Evolutionary conservation across 495 filamentous ascomycete genomes (phyloP).

Genomic region (Lepidopterella palustris): DNA sequence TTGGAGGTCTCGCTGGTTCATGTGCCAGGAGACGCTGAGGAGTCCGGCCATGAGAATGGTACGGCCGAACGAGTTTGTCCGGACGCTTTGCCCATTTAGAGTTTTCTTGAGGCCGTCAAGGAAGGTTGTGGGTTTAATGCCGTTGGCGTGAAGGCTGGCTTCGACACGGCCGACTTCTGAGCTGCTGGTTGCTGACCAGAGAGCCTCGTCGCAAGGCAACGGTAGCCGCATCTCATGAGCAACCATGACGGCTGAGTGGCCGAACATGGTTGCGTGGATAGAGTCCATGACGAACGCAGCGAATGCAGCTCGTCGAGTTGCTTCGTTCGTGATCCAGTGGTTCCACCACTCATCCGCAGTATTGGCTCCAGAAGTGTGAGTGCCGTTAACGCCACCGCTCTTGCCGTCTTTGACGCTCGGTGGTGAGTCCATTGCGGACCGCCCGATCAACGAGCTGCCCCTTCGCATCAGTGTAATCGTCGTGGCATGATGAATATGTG

Average conservation of each 20-base stretch:
- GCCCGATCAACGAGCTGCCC: constrained; percentile 86
- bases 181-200: constrained; percentile 89
- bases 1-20: constrained; percentile 95
- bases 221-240: constrained; percentile 92
- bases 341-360: constrained; percentile 91
- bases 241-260: constrained; percentile 94
- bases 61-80: constrained; percentile 92
- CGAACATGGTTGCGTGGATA: constrained; percentile 96
- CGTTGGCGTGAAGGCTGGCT: constrained; percentile 70
- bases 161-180: constrained; percentile 85
- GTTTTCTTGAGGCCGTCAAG: constrained; percentile 88
- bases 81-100: constrained; percentile 76
- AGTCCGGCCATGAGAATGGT: constrained; percentile 92
- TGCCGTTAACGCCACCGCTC: constrained; percentile 38
- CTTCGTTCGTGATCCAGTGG: constrained; percentile 92
- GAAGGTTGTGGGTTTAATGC: constrained; percentile 81
- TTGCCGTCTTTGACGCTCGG: constrained; percentile 60
- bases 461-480: constrained; percentile 93
- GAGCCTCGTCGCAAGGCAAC: constrained; percentile 84
- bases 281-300: constrained; percentile 94
- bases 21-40: constrained; percentile 92
- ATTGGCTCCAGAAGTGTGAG: constrained; percentile 37
- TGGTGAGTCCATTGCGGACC: constrained; percentile 79
- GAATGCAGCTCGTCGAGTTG: constrained; percentile 84
- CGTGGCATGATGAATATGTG: constrained; percentile 95